Evolutionary conservation across 2,329 filamentous ascomycete genomes (phyloP).

Genomic region (Sodiomyces alkalinus): DNA sequence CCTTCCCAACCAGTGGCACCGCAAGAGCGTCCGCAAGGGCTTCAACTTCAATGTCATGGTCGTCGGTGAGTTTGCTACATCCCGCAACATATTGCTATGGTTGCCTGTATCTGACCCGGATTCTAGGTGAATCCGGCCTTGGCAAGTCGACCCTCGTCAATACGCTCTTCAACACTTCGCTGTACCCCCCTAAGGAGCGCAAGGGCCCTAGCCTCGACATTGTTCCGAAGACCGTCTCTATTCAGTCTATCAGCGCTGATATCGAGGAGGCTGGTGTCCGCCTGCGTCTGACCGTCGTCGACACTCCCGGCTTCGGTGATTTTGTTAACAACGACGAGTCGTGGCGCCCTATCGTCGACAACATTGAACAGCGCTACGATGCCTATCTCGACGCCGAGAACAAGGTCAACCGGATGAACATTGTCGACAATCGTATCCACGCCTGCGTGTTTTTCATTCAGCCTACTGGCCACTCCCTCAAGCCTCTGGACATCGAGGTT

Average conservation of each 20-base stretch:
- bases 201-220: slow-evolving; percentile 96
- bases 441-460: slow-evolving; percentile 99
- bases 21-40: slow-evolving; percentile 98
- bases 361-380: slow-evolving; percentile 98
- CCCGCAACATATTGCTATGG: too few species aligned
- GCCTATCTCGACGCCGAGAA: slow-evolving; percentile 98
- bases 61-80: slow-evolving; percentile 62
- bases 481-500: slow-evolving; percentile 97
- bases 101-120: too few species aligned
- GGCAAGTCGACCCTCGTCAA: slow-evolving; percentile 99
- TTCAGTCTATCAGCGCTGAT: slow-evolving; percentile 87
- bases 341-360: slow-evolving; percentile 97
- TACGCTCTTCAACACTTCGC: slow-evolving; percentile 97
- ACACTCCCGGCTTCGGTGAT: slow-evolving; percentile 95
- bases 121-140: slow-evolving; percentile 86
- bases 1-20: slow-evolving; percentile 98
- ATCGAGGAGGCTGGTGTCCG: slow-evolving; percentile 98
- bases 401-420: slow-evolving; percentile 99
- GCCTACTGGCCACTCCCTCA: slow-evolving; percentile 93
- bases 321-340: slow-evolving; percentile 99
- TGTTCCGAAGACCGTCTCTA: slow-evolving; percentile 93
- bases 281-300: slow-evolving; percentile 88
- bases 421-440: slow-evolving; percentile 97
- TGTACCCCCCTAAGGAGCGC: slow-evolving; percentile 97
- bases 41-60: slow-evolving; percentile 99